Base-by-base conservation (phyloP, 2,329 filamentous ascomycete genomes). In the Corinectria fuckeliana region DNA sequence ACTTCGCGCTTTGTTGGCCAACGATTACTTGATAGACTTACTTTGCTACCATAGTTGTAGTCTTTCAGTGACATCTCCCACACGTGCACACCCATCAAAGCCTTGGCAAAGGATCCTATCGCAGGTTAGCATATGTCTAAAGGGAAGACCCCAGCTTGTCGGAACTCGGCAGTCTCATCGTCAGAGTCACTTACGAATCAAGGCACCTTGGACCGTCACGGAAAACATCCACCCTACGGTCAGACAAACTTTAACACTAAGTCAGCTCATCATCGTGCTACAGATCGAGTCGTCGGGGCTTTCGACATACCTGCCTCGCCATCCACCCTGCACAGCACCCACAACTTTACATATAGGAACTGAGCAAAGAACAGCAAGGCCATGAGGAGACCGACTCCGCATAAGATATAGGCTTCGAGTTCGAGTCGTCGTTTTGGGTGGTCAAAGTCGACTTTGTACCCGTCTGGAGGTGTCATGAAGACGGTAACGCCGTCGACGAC, bases 361-460 rank as follows among this genome's bases (percentile, higher is more conserved):
- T 72, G 70, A 5, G 42, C 5, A 39, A 70, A 49, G 49, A 72
- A 72, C 32, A 69, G 25, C 6, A 67, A 25, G 10, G 66, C 53
- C 9, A 72, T 50, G 5, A 49, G 7, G 16, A 60, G 67, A 11
- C 70, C 67, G 14, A 71, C 20, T 5, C 61, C 63, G 1, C 60
- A 63, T 3, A 65, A 38, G 2, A 60, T 23, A 21, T 72, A 72
- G 2, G 67, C 50, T 6, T 52, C 65, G 5, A 63, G n/a, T 14
- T 63, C 66, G 7, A 65, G 58, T 0, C 67, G 65, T 7, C 62
- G 59, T n/a, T 66, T 61, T 0, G 75, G 76, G 32, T 76, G 59
- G 3, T 71, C 67, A 44, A 77, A 75, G 57, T 77, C 61, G 21
- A 76, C 71, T 1, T 64, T 53, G 50, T 76, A 77, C n/a, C 63